phyloP scores from a whole-genome alignment of 2,329 filamentous ascomycete species.

The Aspergillus puulaauensis region DNA sequence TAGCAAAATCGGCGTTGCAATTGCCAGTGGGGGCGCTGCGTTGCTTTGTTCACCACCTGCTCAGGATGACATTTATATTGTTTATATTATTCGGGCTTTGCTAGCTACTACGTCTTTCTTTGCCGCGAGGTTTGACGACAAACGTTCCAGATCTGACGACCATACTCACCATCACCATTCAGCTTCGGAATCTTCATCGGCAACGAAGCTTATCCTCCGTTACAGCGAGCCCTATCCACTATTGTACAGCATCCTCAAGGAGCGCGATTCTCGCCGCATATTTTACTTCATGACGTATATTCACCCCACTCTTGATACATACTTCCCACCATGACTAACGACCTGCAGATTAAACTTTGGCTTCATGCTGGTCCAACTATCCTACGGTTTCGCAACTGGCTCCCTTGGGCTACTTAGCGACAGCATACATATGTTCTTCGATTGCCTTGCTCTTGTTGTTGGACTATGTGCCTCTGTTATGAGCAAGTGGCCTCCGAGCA shows the following conservation, averaged over 20 bases:
- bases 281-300: slow-evolving; percentile 89
- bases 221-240: slow-evolving; percentile 71
- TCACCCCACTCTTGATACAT: neutral
- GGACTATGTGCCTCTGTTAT: slow-evolving; percentile 89
- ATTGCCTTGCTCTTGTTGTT: slow-evolving; percentile 88
- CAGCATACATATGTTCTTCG: slow-evolving; percentile 99
- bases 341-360: slow-evolving; percentile 75
- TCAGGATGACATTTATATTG: slow-evolving; percentile 25
- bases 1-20: slow-evolving; percentile 32
- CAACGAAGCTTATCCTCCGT: slow-evolving; percentile 73
- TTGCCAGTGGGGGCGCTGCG: slow-evolving; percentile 26
- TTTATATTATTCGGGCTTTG: slow-evolving; percentile 27
- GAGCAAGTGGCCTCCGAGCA: slow-evolving; percentile 92
- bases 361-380: slow-evolving; percentile 93
- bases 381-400: slow-evolving; percentile 90
- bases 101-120: slow-evolving; percentile 32
- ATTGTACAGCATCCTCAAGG: slow-evolving; percentile 78
- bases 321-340: slow-evolving; percentile 17
- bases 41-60: slow-evolving; percentile 31
- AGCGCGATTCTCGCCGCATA: slow-evolving; percentile 90
- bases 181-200: slow-evolving; percentile 56
- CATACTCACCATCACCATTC: slow-evolving; percentile 35
- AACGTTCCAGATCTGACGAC: slow-evolving; percentile 22
- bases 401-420: slow-evolving; percentile 94
- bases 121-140: slow-evolving; percentile 34